Evolutionary conservation across 2,329 filamentous ascomycete genomes (phyloP).

Genomic region (Purpureocillium takamizusanense): DNA sequence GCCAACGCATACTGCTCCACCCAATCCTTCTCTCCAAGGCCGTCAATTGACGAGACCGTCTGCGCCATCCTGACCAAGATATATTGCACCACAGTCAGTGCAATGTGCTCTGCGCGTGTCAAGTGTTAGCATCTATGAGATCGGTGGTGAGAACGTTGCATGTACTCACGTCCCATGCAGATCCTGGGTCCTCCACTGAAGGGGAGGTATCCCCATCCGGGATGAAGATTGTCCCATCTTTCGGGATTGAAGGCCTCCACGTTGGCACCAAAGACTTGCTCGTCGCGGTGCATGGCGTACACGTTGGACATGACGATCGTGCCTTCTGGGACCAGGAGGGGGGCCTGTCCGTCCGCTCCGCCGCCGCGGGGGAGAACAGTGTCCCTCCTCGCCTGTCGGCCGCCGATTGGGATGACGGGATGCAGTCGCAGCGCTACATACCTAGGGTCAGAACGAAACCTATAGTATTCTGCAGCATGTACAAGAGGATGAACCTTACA

Average conservation of each 20-base stretch:
- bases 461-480: too few species aligned
- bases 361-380: conserved; percentile 43
- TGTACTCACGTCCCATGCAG: conserved; percentile 31
- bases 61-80: conserved; percentile 25
- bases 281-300: conserved; percentile 30
- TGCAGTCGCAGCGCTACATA: conserved; percentile 42
- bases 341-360: conserved; percentile 34
- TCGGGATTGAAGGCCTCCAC: conserved; percentile 30
- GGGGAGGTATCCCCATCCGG: conserved; percentile 33
- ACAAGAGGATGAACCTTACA: conserved; percentile 32
- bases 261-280: conserved; percentile 25
- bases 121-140: conserved; percentile 3
- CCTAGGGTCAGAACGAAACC: too few species aligned
- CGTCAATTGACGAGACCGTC: conserved; percentile 17
- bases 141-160: too few species aligned
- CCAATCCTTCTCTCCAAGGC: conserved; percentile 19
- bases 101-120: conserved; percentile 20
- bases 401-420: conserved; percentile 40
- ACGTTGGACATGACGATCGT: conserved; percentile 32
- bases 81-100: conserved; percentile 23
- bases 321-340: conserved; percentile 40
- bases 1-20: conserved; percentile 24
- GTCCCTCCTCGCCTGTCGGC: conserved; percentile 26
- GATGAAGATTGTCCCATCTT: conserved; percentile 27
- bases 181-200: conserved; percentile 37